phyloP scores from a whole-genome alignment of 768 basidiomycete species.

The Omphalotus guepiniiformis region DNA sequence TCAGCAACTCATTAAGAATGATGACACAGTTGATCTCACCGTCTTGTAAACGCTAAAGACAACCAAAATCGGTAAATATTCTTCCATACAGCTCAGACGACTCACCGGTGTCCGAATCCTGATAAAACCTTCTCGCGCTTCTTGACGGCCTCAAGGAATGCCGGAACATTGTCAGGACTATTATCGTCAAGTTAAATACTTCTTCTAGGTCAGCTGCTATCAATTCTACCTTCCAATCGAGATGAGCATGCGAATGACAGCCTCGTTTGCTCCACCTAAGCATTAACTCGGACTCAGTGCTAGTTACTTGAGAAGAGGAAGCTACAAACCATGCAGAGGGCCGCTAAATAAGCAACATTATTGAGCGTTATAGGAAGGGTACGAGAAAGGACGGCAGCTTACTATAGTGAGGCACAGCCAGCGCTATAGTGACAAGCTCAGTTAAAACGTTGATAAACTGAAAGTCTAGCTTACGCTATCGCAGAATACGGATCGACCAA shows the following conservation, averaged over 20 bases:
- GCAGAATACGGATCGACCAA: conserved; percentile 90
- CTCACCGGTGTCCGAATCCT: conserved; percentile 84
- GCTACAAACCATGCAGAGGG: conserved; percentile 57
- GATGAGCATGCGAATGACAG: conserved; percentile 90
- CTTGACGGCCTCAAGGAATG: conserved; percentile 84
- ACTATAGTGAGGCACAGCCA: conserved; percentile 87
- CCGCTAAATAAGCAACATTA: conserved; percentile 38
- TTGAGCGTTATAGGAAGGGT: background rate
- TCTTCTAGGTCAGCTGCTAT: conserved; percentile 22
- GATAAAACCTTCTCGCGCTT: conserved; percentile 83
- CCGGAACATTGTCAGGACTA: conserved; percentile 80
- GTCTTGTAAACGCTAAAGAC: conserved; percentile 65
- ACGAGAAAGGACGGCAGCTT: conserved; percentile 27
- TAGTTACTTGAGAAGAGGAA: background rate
- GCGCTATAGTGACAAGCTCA: too few relatives aligned
- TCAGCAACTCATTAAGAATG: background rate
- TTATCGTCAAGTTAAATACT: background rate
- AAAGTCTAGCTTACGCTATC: conserved; percentile 57
- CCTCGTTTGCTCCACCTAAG: conserved; percentile 84
- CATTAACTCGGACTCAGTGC: background rate
- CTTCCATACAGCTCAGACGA: background rate
- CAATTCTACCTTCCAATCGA: conserved; percentile 81
- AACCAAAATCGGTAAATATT: background rate
- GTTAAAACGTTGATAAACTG: too few relatives aligned
- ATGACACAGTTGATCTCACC: conserved; percentile 27